These are phyloP conservation scores for Lachancea lanzarotensis DNA, from an alignment of 805 yeast genomes.

Conservation along the genomic window DNA sequence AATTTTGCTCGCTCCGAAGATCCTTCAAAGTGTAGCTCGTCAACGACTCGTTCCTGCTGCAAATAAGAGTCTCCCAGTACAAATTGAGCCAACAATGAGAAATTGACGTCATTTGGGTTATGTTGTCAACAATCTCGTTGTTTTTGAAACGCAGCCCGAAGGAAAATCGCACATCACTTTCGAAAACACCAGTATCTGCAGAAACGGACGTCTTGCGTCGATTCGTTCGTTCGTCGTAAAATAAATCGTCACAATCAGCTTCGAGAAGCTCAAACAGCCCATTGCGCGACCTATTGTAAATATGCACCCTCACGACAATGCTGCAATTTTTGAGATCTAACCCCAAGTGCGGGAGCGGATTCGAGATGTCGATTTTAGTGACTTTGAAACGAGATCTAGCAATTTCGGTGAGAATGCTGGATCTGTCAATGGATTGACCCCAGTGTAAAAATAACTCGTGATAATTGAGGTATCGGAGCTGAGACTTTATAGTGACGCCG, in stretches of 20 bases:
- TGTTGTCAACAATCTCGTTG: conserved; percentile 13
- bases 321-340: conserved; percentile 4
- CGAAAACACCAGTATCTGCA: conserved; percentile 2
- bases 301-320: conserved; percentile 16
- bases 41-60: conserved; percentile 12
- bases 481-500: conserved; percentile 71
- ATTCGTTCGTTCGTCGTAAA: background rate
- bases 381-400: conserved; percentile 13
- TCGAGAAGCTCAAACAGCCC: conserved; percentile 9
- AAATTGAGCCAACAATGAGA: conserved; percentile 40
- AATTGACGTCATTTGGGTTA: conserved; percentile 16
- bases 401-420: conserved; percentile 10
- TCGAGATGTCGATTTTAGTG: conserved; percentile 13
- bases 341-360: conserved; percentile 14
- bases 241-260: background rate
- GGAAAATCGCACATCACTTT: conserved; percentile 23
- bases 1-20: conserved; percentile 14
- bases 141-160: conserved; percentile 17
- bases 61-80: conserved; percentile 35
- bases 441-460: conserved; percentile 32
- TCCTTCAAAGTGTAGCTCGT: conserved; percentile 12
- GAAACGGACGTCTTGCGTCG: background rate
- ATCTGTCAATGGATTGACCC: conserved; percentile 10
- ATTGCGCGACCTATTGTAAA: conserved; percentile 15
- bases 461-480: conserved; percentile 59